Conservation (phyloP, 2,329 filamentous ascomycete species). For the Colletotrichum lentis region DNA sequence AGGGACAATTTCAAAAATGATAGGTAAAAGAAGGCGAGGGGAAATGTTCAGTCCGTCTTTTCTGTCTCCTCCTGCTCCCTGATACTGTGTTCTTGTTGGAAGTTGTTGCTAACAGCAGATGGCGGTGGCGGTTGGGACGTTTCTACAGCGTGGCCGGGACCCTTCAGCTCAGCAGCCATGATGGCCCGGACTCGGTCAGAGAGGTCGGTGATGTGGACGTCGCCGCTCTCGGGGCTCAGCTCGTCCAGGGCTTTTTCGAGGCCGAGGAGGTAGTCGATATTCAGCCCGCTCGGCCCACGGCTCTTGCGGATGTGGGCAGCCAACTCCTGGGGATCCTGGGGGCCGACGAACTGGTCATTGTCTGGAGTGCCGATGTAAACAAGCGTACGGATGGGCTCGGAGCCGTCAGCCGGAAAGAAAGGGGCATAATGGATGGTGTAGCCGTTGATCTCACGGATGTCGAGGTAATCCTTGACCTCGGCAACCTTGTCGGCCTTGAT, state of each 20-base stretch:
- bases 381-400: slow-evolving; percentile 62
- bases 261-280: slow-evolving; percentile 86
- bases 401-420: slow-evolving; percentile 71
- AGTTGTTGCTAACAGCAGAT: slow-evolving; percentile 35
- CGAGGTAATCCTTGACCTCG: slow-evolving; percentile 87
- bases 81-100: slow-evolving; percentile 42
- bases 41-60: slow-evolving; percentile 48
- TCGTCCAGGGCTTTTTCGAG: slow-evolving; percentile 78
- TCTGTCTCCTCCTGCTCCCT: slow-evolving; percentile 68
- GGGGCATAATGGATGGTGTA: slow-evolving; percentile 93
- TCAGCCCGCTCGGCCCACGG: slow-evolving; percentile 84
- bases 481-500: slow-evolving; percentile 76
- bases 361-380: slow-evolving; percentile 95
- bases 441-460: slow-evolving; percentile 96
- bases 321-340: slow-evolving; percentile 78
- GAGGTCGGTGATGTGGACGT: slow-evolving; percentile 86
- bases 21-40: slow-evolving; percentile 18
- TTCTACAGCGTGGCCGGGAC: slow-evolving; percentile 17
- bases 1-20: slow-evolving; percentile 10
- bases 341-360: slow-evolving; percentile 90
- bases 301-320: slow-evolving; percentile 83
- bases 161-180: slow-evolving; percentile 48
- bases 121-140: slow-evolving; percentile 10
- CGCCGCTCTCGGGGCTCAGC: slow-evolving; percentile 78
- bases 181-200: slow-evolving; percentile 75